A percentile compares a stretch with the other conserved stretches of the same genome.
Evolutionary conservation across 345 rosid species (phyloP).

Genomic region (Clarkia xantiana): DNA sequence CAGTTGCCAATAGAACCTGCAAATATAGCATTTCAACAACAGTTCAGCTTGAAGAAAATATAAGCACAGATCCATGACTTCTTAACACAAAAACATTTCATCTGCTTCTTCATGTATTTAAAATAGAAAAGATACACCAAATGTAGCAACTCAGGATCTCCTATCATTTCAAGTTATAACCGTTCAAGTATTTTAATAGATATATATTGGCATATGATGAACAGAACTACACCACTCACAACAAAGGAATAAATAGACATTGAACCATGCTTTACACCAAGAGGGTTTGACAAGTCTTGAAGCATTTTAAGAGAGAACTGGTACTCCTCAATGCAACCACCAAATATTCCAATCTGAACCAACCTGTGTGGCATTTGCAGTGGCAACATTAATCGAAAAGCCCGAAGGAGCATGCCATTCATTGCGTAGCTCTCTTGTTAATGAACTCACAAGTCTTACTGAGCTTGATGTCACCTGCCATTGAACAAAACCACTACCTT

Average conservation of each 20-base stretch:
- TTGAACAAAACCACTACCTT: slow-evolving; percentile 3
- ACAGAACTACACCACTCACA: no score
- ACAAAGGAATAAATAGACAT: no score
- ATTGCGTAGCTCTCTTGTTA: slow-evolving; percentile 49
- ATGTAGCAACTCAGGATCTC: no score
- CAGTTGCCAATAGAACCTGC: slow-evolving; percentile 91
- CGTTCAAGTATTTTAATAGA: no score
- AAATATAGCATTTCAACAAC: slow-evolving; percentile 1
- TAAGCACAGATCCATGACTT: background rate
- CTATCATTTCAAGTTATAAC: no score
- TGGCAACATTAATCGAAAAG: slow-evolving; percentile 77
- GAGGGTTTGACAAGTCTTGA: no score
- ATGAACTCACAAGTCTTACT: slow-evolving; percentile 66
- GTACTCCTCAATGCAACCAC: background rate
- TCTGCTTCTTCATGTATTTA: no score
- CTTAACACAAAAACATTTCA: no score
- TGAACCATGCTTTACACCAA: no score
- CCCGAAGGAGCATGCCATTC: slow-evolving; percentile 78
- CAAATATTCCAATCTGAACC: slow-evolving; percentile 1
- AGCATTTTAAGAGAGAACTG: no score
- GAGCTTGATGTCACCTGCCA: slow-evolving; percentile 80
- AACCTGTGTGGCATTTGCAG: slow-evolving; percentile 92
- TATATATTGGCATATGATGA: no score
- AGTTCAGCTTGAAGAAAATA: background rate
- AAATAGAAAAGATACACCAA: no score